Base-by-base conservation (phyloP, 2,329 filamentous ascomycete species). In the Cucurbitaria berberidis region DNA sequence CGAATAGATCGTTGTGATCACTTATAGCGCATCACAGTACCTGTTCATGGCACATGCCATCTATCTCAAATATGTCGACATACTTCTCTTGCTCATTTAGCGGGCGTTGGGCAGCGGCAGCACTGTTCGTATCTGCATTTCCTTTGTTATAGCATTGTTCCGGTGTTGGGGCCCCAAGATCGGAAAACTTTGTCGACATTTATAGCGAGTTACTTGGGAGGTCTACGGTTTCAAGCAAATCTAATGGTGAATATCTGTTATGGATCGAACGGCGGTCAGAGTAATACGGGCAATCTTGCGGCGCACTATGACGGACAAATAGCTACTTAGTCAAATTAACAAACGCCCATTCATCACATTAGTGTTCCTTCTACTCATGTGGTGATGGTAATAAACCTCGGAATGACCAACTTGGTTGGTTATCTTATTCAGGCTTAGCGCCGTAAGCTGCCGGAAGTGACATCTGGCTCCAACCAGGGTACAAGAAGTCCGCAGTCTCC, bases 401-500 rank as follows among this genome's bases (percentile, higher is more conserved):
- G n/a, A 34, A 6, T 5, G 13, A 11, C 19, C 3, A 39, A n/a
- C 3, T 21, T 39, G 19, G 36, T 7, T 19, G 19, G 36, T 39
- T 13, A 2, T 38, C 18, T 21, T 21, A 1, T 22, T 39, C 11
- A 9, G 32, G 60, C n/a, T 19, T 61, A 59, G 60, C 32, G 32
- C 24, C 5, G 34, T 2, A 9, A 22, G 41, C 19, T 1, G 15
- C 19, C 57, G 60, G 62, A 70, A 64, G 62, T 66, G 67, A 70
- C 67, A 70, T 64, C 60, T 70, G 67, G 53, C 67, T 66, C 63
- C 61, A 68, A 66, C 51, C 60, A 60, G 46, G 51, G 27, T 49
- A 48, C 50, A 49, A 51, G 41, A 56, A 54, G 41, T 52, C 54
- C 49, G 42, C 51, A 53, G 42, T n/a, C 48, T 54, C 52, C 44